Base-by-base conservation (phyloP, 2,329 filamentous ascomycete species). In the Fusarium sp. region DNA sequence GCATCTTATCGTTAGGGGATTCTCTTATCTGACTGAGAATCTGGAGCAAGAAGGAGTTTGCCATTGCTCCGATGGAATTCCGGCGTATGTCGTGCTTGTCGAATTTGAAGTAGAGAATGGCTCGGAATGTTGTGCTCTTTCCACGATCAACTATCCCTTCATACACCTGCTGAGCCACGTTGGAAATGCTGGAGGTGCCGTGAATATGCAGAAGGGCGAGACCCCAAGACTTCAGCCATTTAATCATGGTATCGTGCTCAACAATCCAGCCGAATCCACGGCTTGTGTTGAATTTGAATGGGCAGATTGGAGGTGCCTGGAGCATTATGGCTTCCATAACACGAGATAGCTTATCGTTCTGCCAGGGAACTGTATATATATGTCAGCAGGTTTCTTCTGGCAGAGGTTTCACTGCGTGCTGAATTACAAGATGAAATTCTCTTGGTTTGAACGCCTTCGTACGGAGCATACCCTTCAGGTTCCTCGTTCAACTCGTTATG, bases 41-140 rank as follows among this genome's bases (percentile, higher is more conserved):
- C 21, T 56, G 52, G 4, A 56, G 35, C 3, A 56, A 28, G 13
- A 56, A 32, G 5, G 52, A 43, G 3, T 42, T 43, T n/a, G 52
- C 37, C 65, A 68, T 68, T 28, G 65, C 33, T 7, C 37, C 37
- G 5, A 68, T 49, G 6, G 25, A 47, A 47, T 49, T 66, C 10
- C 32, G 32, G 5, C 47, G 43, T 5, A n/a, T 40, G 42, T 60
- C 54, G 8, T 19, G 9, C 7, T 49, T 46, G 23, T 60, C 54
- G 18, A 68, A 68, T 21, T 60, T 57, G 42, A 68, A 68, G 30
- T 66, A 68, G 15, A 60, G 37, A 30, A 43, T 40, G n/a, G 30
- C 23, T 40, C 12, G 16, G 10, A 58, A 49, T 7, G 13, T 18
- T 3, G 30, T 5, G 23, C 33, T 33, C 23, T 38, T 12, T 12